phyloP scores from a whole-genome alignment of 202 grass and related monocot genomes.

The Zoysia matrella region DNA sequence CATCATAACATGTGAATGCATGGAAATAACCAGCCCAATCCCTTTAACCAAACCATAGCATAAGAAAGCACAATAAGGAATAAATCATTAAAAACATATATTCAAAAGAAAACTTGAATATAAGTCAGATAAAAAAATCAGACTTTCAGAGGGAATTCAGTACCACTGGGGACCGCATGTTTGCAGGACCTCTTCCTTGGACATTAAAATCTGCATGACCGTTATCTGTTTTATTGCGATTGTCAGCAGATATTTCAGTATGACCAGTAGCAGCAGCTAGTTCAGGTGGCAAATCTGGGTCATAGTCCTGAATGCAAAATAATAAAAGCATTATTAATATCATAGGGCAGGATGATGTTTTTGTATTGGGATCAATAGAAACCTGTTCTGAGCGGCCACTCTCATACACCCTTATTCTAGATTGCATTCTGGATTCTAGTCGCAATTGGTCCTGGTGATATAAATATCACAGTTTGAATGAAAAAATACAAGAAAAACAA shows the following conservation, averaged over 20 bases:
- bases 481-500: conserved; percentile 15
- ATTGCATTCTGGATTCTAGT: conserved; percentile 98
- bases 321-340: conserved; percentile 35
- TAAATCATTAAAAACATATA: too few species aligned
- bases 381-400: conserved; percentile 98
- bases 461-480: conserved; percentile 24
- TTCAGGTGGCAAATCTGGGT: conserved; percentile 99
- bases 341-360: conserved; percentile 37
- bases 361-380: conserved; percentile 19
- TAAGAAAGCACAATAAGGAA: too few species aligned
- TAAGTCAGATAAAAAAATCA: too few species aligned
- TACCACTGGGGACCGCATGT: conserved; percentile 70
- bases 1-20: too few species aligned
- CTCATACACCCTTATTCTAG: conserved; percentile 97
- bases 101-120: too few species aligned
- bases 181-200: conserved; percentile 64
- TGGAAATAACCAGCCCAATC: too few species aligned
- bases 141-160: too few species aligned
- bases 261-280: conserved; percentile 89
- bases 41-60: too few species aligned
- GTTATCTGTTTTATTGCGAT: conserved; percentile 67
- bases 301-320: conserved; percentile 71
- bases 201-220: conserved; percentile 65
- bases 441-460: conserved; percentile 78
- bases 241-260: conserved; percentile 68